Conservation (phyloP, 2,329 filamentous ascomycete genomes). For the Aspergillus arachidicola region DNA sequence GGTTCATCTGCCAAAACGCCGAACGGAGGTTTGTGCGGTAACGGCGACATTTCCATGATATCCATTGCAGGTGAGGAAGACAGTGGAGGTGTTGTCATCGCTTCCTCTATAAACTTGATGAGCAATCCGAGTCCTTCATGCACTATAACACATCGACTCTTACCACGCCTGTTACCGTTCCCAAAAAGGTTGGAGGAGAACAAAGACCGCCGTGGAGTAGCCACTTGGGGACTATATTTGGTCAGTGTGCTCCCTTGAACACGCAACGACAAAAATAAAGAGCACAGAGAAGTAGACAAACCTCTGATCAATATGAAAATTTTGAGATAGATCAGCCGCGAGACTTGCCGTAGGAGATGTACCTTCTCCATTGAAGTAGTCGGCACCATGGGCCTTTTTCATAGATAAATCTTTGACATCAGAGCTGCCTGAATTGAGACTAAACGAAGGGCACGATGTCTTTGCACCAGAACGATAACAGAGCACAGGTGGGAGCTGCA, state of each 20-base stretch:
- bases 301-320: conserved; percentile 96
- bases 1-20: conserved; percentile 64
- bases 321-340: conserved; percentile 92
- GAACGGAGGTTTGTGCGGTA: conserved; percentile 82
- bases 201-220: conserved; percentile 80
- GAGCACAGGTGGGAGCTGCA: conserved; percentile 73
- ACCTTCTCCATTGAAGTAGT: conserved; percentile 84
- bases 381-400: conserved; percentile 64
- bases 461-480: conserved; percentile 63
- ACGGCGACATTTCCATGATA: conserved; percentile 89
- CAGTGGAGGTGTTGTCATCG: conserved; percentile 80
- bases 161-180: conserved; percentile 62
- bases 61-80: conserved; percentile 78
- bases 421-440: conserved; percentile 65
- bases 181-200: conserved; percentile 74
- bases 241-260: conserved; percentile 41
- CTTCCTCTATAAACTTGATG: conserved; percentile 56
- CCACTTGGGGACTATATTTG: conserved; percentile 71
- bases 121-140: conserved; percentile 10
- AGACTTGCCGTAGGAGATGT: conserved; percentile 90
- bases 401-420: conserved; percentile 75
- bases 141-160: conserved; percentile 14
- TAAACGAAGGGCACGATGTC: conserved; percentile 55
- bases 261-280: conserved; percentile 2
- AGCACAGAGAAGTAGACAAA: conserved; percentile 50